Evolutionary conservation across 371 early-diverging fungal genomes (phyloP).

Genomic region (Lichtheimia ornata): DNA sequence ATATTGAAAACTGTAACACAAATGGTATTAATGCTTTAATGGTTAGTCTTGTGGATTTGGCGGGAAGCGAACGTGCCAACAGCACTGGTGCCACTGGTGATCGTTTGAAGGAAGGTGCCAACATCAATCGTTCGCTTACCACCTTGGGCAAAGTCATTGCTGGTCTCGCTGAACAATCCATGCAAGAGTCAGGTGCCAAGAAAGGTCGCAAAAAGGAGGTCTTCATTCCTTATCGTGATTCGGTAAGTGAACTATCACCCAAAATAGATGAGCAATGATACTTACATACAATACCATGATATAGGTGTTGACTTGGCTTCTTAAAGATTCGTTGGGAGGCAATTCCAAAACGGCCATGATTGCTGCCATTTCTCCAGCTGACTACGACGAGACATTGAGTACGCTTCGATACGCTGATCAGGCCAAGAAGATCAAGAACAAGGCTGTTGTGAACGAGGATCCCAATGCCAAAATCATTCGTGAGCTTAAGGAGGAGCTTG

Average conservation of each 20-base stretch:
- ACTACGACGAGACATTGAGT: constrained; percentile 88
- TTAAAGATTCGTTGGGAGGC: constrained; percentile 93
- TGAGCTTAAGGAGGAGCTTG: constrained; percentile 86
- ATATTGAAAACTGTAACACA: neutral
- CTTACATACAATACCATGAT: no score
- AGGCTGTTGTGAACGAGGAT: constrained; percentile 92
- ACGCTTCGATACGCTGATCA: constrained; percentile 96
- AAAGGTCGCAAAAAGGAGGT: constrained; percentile 56
- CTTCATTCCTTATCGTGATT: constrained; percentile 89
- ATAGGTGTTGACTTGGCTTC: constrained; percentile 87
- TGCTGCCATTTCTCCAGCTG: constrained; percentile 83
- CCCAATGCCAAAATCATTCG: constrained; percentile 84
- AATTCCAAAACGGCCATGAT: constrained; percentile 95
- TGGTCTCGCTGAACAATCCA: constrained; percentile 83
- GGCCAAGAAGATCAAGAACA: constrained; percentile 91
- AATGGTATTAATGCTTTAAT: neutral
- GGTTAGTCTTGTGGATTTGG: constrained; percentile 81
- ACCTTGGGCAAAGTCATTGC: constrained; percentile 97
- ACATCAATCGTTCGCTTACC: constrained; percentile 96
- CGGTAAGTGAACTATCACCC: constrained; percentile 45
- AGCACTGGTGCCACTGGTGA: constrained; percentile 95
- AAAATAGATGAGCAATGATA: neutral
- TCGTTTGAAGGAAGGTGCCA: constrained; percentile 98
- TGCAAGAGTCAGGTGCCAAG: constrained; percentile 38
- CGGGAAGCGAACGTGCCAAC: constrained; percentile 96